Evolutionary conservation across 2,329 filamentous ascomycete species (phyloP).

Genomic region (Peltaster fructicola): DNA sequence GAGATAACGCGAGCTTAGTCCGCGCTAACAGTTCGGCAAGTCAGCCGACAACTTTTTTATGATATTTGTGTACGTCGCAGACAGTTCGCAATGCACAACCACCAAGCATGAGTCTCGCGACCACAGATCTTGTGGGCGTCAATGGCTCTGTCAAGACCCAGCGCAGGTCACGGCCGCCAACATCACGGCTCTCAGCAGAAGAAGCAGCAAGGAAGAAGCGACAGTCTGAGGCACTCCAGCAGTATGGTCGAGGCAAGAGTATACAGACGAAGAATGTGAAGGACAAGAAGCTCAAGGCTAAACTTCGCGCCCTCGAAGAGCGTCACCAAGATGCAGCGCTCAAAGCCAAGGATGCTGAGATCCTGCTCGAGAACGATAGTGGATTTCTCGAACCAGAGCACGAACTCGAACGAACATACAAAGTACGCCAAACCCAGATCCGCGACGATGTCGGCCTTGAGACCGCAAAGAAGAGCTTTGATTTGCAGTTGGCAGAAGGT

Average conservation of each 20-base stretch:
- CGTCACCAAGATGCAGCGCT: slow-evolving; percentile 69
- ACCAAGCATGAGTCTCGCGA: too few species aligned
- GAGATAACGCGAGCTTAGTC: too few species aligned
- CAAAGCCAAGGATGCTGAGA: slow-evolving; percentile 86
- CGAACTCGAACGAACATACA: slow-evolving; percentile 82
- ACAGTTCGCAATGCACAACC: too few species aligned
- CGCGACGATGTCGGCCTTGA: slow-evolving; percentile 55
- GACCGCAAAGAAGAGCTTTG: slow-evolving; percentile 83
- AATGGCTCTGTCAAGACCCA: slow-evolving; percentile 12
- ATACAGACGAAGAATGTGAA: slow-evolving; percentile 57
- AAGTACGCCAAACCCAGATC: slow-evolving; percentile 79
- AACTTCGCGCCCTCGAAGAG: slow-evolving; percentile 58
- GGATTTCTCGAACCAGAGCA: slow-evolving; percentile 80
- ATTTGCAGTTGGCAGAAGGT: slow-evolving; percentile 66
- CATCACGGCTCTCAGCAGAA: slow-evolving; percentile 16
- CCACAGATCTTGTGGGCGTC: slow-evolving; percentile 12
- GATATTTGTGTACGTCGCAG: too few species aligned
- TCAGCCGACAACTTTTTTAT: too few species aligned
- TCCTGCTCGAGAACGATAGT: slow-evolving; percentile 68
- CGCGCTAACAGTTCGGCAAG: too few species aligned
- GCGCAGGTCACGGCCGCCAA: slow-evolving; percentile 10
- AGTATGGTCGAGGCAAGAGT: slow-evolving; percentile 72
- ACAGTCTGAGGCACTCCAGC: slow-evolving; percentile 18
- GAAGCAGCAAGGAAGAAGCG: slow-evolving; percentile 17
- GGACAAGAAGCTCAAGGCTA: slow-evolving; percentile 78